Percentiles rank a stretch among this genome's conserved stretches.
These are phyloP conservation scores for Diaporthe amygdali DNA, from an alignment of 2,329 filamentous ascomycete genomes.

Conservation along the genomic window DNA sequence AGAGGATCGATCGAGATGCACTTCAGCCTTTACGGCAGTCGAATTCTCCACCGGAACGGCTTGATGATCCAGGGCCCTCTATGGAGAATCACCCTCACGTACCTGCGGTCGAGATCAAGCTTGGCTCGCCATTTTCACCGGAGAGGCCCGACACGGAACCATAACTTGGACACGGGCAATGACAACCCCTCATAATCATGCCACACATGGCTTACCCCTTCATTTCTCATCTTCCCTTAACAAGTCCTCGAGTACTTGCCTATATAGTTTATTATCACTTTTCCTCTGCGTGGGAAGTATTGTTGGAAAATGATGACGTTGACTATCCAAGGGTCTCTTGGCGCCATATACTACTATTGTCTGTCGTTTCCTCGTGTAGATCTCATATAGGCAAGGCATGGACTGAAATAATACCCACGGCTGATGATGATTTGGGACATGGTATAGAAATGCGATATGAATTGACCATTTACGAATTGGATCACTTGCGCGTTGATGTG, in stretches of 20 bases:
- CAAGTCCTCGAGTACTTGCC: not conserved
- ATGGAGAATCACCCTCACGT: not conserved
- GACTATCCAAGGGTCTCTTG: not conserved
- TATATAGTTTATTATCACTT: not conserved
- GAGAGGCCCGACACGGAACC: not conserved
- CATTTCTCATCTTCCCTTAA: not conserved
- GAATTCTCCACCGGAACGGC: not conserved
- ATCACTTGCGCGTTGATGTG: not conserved
- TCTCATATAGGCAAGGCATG: not conserved
- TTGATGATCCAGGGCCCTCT: not conserved
- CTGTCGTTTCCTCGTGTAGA: conserved; percentile 7
- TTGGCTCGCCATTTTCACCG: conserved; percentile 22
- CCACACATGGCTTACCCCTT: not conserved
- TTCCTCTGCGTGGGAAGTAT: not conserved
- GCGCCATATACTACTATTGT: not conserved
- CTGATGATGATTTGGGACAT: not conserved
- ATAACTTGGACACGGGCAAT: not conserved
- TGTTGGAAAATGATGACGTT: not conserved
- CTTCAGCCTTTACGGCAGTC: not conserved
- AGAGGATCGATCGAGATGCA: not conserved
- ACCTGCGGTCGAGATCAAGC: conserved; percentile 20
- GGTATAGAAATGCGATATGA: not conserved
- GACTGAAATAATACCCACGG: conserved; percentile 11
- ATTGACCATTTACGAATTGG: not conserved
- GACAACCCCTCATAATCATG: not conserved